These are phyloP conservation scores for Candida ascalaphidarum DNA, from an alignment of 805 yeast genomes.

Conservation along the genomic window DNA sequence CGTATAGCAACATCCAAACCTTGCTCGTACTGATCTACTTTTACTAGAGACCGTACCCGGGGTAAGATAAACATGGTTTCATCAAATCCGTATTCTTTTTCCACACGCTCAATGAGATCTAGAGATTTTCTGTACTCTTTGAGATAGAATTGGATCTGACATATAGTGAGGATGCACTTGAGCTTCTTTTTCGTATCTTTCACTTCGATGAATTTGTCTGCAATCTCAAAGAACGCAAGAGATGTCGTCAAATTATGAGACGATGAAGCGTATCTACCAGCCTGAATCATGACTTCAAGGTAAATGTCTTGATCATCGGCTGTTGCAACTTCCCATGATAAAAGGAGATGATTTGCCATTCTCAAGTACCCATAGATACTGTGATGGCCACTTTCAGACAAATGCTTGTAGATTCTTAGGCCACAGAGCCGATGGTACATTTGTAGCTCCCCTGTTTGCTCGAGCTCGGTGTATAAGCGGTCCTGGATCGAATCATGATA, in stretches of 20 bases:
- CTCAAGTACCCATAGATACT: conserved; percentile 17
- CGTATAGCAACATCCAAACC: conserved; percentile 25
- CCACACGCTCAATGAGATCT: conserved; percentile 21
- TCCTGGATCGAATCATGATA: conserved; percentile 32
- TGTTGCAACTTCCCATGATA: conserved; percentile 23
- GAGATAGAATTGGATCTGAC: conserved; percentile 20
- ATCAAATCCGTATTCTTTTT: conserved; percentile 20
- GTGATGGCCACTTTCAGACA: conserved; percentile 7
- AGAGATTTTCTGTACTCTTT: conserved; percentile 27
- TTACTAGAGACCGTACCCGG: conserved; percentile 28
- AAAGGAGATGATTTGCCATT: conserved; percentile 32
- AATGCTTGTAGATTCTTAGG: conserved; percentile 23
- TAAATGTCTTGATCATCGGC: conserved; percentile 28
- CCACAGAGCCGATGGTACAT: conserved; percentile 33
- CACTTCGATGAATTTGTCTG: conserved; percentile 16
- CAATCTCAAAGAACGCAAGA: conserved; percentile 28
- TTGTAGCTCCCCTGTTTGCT: conserved; percentile 14
- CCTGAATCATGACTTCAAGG: conserved; percentile 29
- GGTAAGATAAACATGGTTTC: conserved; percentile 25
- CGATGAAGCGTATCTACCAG: conserved; percentile 37
- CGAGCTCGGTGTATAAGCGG: conserved; percentile 18
- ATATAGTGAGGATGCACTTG: conserved; percentile 18
- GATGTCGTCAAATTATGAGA: conserved; percentile 35
- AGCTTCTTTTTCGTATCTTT: conserved; percentile 12
- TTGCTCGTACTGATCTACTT: conserved; percentile 17